These are phyloP conservation scores for Sordaria brevicollis DNA, from an alignment of 495 filamentous ascomycete genomes.

Conservation along the genomic window DNA sequence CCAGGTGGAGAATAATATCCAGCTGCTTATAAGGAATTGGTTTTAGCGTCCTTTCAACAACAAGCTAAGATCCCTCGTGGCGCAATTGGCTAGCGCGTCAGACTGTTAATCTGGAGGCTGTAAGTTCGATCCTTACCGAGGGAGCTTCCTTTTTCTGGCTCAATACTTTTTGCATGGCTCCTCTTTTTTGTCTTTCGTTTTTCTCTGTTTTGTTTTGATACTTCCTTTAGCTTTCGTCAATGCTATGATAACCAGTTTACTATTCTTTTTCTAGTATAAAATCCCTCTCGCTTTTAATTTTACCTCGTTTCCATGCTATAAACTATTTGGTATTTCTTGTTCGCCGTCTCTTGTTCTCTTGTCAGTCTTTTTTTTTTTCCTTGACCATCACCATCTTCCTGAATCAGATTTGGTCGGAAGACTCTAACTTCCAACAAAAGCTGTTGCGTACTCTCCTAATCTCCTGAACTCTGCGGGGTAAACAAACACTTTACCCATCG, in stretches of 20 bases:
- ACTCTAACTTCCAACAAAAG: neutral
- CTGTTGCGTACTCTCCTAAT: neutral
- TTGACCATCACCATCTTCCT: neutral
- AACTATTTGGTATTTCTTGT: no score
- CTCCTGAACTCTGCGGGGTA: neutral
- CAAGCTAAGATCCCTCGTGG: neutral
- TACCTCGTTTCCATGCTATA: no score
- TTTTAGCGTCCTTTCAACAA: neutral
- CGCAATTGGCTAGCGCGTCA: neutral
- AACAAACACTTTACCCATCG: neutral
- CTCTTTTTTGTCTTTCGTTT: no score
- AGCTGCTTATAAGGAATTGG: neutral
- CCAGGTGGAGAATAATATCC: no score
- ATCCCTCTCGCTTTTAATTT: no score
- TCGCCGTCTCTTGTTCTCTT: no score
- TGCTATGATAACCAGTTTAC: neutral
- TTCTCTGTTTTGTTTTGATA: no score
- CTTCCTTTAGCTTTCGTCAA: neutral
- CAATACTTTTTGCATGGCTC: neutral
- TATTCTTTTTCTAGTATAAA: no score
- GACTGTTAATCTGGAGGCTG: neutral
- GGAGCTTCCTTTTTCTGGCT: neutral
- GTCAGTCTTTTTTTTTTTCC: neutral
- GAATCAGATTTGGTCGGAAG: neutral
- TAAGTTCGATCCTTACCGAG: neutral